These are phyloP conservation scores for Trichoderma sp. DNA, from an alignment of 2,329 filamentous ascomycete genomes.

Conservation along the genomic window DNA sequence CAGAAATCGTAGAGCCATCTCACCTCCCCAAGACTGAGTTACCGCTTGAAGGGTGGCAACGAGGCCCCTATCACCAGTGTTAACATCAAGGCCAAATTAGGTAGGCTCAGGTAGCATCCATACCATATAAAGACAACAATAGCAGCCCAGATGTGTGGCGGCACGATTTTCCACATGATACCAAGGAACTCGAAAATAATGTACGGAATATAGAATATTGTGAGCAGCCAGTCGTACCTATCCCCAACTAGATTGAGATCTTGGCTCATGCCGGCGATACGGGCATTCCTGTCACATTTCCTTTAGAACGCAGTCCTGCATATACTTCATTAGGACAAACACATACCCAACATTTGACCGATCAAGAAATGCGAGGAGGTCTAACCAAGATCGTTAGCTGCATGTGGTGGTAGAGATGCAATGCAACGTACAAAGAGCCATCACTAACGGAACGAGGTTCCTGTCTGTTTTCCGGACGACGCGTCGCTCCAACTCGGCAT, in stretches of 20 bases:
- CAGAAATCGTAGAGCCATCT: slow-evolving; percentile 33
- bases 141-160: slow-evolving; percentile 23
- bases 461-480: slow-evolving; percentile 33
- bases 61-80: not conserved
- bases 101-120: not conserved
- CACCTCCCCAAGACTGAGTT: not conserved
- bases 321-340: not conserved
- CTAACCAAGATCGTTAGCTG: slow-evolving; percentile 11
- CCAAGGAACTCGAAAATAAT: slow-evolving; percentile 30
- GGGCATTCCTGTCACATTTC: slow-evolving; percentile 2
- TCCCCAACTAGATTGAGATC: not conserved
- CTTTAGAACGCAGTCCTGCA: not conserved
- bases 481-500: slow-evolving; percentile 29
- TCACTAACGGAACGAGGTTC: slow-evolving; percentile 27
- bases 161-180: slow-evolving; percentile 29
- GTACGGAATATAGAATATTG: slow-evolving; percentile 30
- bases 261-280: slow-evolving; percentile 5
- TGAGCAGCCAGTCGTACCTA: slow-evolving; percentile 30
- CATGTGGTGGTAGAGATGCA: not conserved
- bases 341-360: slow-evolving; percentile 33
- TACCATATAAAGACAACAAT: not conserved
- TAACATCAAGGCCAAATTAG: not conserved
- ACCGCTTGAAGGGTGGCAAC: not conserved
- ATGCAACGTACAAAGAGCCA: slow-evolving; percentile 27
- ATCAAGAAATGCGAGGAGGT: slow-evolving; percentile 32